Evolutionary conservation across 208 protist species (phyloP).

Genomic region (Trypanosoma rangeli): DNA sequence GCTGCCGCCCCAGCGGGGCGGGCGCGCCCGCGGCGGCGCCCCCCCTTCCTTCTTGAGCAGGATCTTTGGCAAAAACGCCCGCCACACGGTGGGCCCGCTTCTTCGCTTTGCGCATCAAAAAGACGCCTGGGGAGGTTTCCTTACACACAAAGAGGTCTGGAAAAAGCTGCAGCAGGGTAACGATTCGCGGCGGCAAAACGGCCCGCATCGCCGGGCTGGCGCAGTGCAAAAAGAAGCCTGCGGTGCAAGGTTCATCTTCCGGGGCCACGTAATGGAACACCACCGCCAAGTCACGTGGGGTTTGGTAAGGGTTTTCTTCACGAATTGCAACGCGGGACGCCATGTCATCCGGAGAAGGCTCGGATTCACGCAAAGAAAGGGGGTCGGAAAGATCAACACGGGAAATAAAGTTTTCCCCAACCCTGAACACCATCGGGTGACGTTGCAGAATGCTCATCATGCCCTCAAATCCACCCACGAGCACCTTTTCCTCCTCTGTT

Average conservation of each 20-base stretch:
- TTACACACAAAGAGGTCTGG: slow-evolving; percentile 72
- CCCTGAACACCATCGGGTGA: slow-evolving; percentile 69
- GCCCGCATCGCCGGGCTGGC: slow-evolving; percentile 81
- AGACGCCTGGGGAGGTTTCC: slow-evolving; percentile 76
- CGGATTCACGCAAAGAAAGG: slow-evolving; percentile 35
- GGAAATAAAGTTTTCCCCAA: slow-evolving; percentile 64
- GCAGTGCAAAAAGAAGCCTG: slow-evolving; percentile 59
- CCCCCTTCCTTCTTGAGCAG: neutral
- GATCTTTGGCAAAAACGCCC: slow-evolving; percentile 2
- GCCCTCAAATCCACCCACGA: slow-evolving; percentile 61
- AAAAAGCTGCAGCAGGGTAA: slow-evolving; percentile 67
- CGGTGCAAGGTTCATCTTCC: slow-evolving; percentile 55
- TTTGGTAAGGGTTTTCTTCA: slow-evolving; percentile 83
- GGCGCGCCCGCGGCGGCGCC: neutral
- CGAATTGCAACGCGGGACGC: slow-evolving; percentile 39
- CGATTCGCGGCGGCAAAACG: slow-evolving; percentile 67
- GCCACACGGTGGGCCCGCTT: slow-evolving; percentile 11
- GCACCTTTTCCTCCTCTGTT: slow-evolving; percentile 34
- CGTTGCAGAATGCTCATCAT: slow-evolving; percentile 57
- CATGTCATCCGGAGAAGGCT: slow-evolving; percentile 50
- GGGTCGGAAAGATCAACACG: slow-evolving; percentile 77
- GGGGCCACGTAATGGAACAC: slow-evolving; percentile 84
- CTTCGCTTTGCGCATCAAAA: slow-evolving; percentile 57
- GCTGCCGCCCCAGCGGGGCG: neutral
- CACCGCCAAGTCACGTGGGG: slow-evolving; percentile 50